These are phyloP conservation scores for Fusarium sp. DNA, from an alignment of 2,329 filamentous ascomycete species.

Conservation along the genomic window DNA sequence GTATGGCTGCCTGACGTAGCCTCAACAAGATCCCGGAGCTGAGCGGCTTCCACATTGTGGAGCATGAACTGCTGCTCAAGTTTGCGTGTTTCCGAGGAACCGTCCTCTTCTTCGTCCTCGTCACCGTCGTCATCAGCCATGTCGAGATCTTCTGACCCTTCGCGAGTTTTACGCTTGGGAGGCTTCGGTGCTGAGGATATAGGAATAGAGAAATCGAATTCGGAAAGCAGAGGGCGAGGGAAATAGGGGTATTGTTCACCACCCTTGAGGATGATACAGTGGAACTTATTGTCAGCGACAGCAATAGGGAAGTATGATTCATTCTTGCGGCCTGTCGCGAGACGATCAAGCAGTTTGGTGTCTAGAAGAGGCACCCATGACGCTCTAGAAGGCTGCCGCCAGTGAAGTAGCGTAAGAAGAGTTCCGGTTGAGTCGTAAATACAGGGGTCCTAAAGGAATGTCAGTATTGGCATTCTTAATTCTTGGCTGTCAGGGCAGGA, in stretches of 20 bases:
- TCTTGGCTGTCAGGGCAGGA: conserved; percentile 24
- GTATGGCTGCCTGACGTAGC: conserved; percentile 69
- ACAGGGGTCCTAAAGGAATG: conserved; percentile 79
- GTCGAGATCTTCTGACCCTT: conserved; percentile 51
- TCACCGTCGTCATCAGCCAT: conserved; percentile 54
- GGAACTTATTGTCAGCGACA: conserved; percentile 90
- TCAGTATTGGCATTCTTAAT: conserved; percentile 2
- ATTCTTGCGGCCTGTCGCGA: conserved; percentile 85
- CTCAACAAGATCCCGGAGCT: conserved; percentile 81
- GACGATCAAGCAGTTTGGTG: conserved; percentile 84
- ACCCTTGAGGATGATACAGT: conserved; percentile 99
- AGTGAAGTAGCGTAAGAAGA: conserved; percentile 88
- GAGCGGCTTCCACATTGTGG: conserved; percentile 76
- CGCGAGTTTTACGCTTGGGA: conserved; percentile 52
- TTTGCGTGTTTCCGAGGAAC: conserved; percentile 65
- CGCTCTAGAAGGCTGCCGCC: conserved; percentile 87
- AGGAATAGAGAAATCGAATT: conserved; percentile 93
- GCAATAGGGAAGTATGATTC: conserved; percentile 97
- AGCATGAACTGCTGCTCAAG: conserved; percentile 89
- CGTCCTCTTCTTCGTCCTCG: conserved; percentile 51
- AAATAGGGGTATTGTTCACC: conserved; percentile 94
- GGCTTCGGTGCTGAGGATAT: conserved; percentile 67
- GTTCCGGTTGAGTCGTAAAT: conserved; percentile 96
- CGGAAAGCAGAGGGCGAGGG: conserved; percentile 87
- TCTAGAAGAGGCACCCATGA: conserved; percentile 94